These are phyloP conservation scores for Myriosclerotinia duriaeana DNA, from an alignment of 2,329 filamentous ascomycete genomes.

Conservation along the genomic window DNA sequence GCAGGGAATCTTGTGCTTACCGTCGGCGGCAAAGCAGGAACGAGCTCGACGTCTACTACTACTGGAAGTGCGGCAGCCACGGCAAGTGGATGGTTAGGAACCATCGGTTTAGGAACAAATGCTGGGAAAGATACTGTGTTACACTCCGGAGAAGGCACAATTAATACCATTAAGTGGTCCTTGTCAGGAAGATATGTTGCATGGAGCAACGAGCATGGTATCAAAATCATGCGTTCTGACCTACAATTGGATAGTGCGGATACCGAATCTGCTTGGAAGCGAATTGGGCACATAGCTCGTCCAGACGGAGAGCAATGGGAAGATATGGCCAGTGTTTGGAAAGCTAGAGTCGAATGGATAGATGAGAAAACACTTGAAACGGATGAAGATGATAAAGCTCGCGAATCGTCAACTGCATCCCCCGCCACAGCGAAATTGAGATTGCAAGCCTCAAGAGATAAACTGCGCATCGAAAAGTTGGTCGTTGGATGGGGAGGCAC, in stretches of 20 bases:
- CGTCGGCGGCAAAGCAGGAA: conserved; percentile 73
- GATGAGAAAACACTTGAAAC: conserved; percentile 77
- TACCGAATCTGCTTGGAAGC: conserved; percentile 85
- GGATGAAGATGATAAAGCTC: conserved; percentile 57
- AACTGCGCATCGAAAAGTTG: conserved; percentile 67
- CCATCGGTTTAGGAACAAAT: conserved; percentile 75
- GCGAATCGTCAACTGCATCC: conserved; percentile 41
- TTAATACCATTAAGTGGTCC: conserved; percentile 93
- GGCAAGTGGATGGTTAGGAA: conserved; percentile 87
- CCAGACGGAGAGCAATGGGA: conserved; percentile 88
- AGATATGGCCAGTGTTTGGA: conserved; percentile 96
- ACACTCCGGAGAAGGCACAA: conserved; percentile 88
- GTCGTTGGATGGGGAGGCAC: conserved; percentile 95
- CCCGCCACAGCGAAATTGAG: conserved; percentile 50
- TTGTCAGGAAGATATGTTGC: conserved; percentile 86
- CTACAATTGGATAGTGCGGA: conserved; percentile 74
- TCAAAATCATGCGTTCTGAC: conserved; percentile 95
- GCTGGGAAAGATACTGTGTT: conserved; percentile 82
- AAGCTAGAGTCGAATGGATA: conserved; percentile 88
- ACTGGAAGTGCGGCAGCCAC: conserved; percentile 78
- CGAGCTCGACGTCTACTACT: conserved; percentile 81
- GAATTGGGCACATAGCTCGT: conserved; percentile 87
- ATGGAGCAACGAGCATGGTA: conserved; percentile 95
- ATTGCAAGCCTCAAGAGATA: conserved; percentile 50
- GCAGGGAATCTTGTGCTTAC: conserved; percentile 88